A percentile compares a stretch with the other conserved stretches of the same genome.
These are phyloP conservation scores for Fusarium austroafricanum DNA, from an alignment of 2,329 filamentous ascomycete genomes.

Conservation along the genomic window DNA sequence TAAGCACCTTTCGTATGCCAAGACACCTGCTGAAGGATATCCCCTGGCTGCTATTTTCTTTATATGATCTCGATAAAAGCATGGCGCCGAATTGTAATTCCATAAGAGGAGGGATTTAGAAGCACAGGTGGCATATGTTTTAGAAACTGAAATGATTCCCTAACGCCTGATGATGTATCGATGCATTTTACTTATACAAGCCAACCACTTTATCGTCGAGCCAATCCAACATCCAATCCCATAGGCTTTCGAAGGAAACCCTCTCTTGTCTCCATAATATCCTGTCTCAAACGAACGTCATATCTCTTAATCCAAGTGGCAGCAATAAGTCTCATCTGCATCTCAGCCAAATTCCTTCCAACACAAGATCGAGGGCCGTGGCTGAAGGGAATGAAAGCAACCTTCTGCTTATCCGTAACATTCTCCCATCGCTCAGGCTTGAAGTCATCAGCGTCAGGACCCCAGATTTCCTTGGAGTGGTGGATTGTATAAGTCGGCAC, in stretches of 20 bases:
- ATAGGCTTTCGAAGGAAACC: slow-evolving; percentile 86
- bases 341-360: slow-evolving; percentile 85
- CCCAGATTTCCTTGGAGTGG: slow-evolving; percentile 80
- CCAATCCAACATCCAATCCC: slow-evolving; percentile 60
- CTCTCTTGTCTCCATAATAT: slow-evolving; percentile 78
- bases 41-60: too few relatives aligned
- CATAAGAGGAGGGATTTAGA: too few relatives aligned
- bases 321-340: slow-evolving; percentile 85
- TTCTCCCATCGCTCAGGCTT: slow-evolving; percentile 78
- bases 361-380: slow-evolving; percentile 77
- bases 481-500: slow-evolving; percentile 88
- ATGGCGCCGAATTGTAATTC: too few relatives aligned
- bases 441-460: slow-evolving; percentile 77
- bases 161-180: too few relatives aligned
- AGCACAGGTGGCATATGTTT: too few relatives aligned
- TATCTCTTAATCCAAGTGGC: slow-evolving; percentile 71
- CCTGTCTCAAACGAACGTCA: slow-evolving; percentile 63
- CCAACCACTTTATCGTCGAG: slow-evolving; percentile 1
- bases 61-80: too few relatives aligned
- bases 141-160: too few relatives aligned
- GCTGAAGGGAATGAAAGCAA: slow-evolving; percentile 80
- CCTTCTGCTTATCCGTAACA: slow-evolving; percentile 74
- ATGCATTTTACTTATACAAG: background rate
- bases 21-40: too few relatives aligned
- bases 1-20: too few relatives aligned